Evolutionary conservation across 331 rosid species (phyloP), one percentile per base, ranked within the genome.

Genomic region (Cucumis variabilis): DNA sequence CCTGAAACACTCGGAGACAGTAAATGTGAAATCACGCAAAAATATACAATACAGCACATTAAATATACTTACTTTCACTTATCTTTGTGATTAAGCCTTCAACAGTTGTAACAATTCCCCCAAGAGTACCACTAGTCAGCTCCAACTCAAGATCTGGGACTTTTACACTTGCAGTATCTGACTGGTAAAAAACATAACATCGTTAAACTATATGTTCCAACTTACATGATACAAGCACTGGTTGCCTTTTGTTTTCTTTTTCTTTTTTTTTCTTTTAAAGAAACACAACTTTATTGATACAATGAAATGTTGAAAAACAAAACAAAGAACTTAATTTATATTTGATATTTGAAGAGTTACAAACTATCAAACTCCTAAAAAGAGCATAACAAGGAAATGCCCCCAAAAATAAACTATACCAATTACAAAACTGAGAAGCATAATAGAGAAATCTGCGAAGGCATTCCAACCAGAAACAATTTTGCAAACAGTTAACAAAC

Each of bases 61-160:
- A 55, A 33, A 37, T 58, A 84, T 44, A 88, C 94, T 87, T 69
- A 93, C 95, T 93, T 89, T 93, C 94, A 83, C 93, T 86, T 62
- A 93, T 92, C 88, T 93, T 90, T 68, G 93, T 89, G 86, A 97
- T 93, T 88, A 97, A 92, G 86, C 99, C 99, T 93, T 97, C 99
- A 46, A 93, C 89, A 19, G 95, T 93, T 28, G 95, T 93, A 80
- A 93, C 94, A 84, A 90, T 50, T 75, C 95, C 95, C 27, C 94
- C 95, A 19, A 93, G 87, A 77, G 95, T 93, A 88, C 95, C 95
- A 81, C 95, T 93, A 41, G 90, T 88, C 89, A 97, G 93, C 93
- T 97, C 99, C 96, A 97, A 93, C 58, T 97, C 98, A 85, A 97
- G 93, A 88, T 93, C 94, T 3, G 95, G 93, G 48, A 93, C 88